Base-by-base conservation (phyloP, 805 yeast genomes). In the Wickerhamomyces chambardii region DNA sequence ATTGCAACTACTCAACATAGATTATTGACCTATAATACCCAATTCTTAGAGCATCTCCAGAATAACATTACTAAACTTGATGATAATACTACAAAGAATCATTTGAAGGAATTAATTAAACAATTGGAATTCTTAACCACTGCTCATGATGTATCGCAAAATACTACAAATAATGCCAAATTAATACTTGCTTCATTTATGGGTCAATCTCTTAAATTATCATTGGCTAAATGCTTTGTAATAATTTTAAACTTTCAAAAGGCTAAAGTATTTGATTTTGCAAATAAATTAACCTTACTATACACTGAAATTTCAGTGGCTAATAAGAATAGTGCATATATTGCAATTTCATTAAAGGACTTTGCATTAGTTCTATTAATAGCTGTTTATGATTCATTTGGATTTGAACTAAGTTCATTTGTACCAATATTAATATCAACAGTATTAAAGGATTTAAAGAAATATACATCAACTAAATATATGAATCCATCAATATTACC, bases 371-470 rank as follows among this genome's bases (percentile, higher is more conserved):
- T 51, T 0, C 35, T 55, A 1, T 44, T 63, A 12, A 44, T 44
- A 1, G 54, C 50, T 15, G 35, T 63, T 4, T 55, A 56, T 36
- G 59, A 59, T 37, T 36, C 44, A 1, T 63, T 56, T 44, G 57
- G 59, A 1, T 48, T 51, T 11, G 55, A 54, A 10, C 39, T 63
- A 3, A 46, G 55, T 6, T 57, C 67, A 1, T 48, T 62, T 28
- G 46, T 52, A 2, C 62, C 68, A 6, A 37, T 58, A 5, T 27
- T 63, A 4, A 33, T 57, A 14, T 35, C 55, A 7, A 37, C 49
- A 2, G 30, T 58, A 6, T 45, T 60, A 36, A 62, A 58, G 38
- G 47, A 56, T 16, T 30, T 64, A 17, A 63, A 60, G 37, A 61
- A 61, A 35, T 48, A 47, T 14, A 56, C 56, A 24, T 49, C 57